Evolutionary conservation across 495 filamentous ascomycete genomes (phyloP).

Genomic region (Astrocystis sublimbata): DNA sequence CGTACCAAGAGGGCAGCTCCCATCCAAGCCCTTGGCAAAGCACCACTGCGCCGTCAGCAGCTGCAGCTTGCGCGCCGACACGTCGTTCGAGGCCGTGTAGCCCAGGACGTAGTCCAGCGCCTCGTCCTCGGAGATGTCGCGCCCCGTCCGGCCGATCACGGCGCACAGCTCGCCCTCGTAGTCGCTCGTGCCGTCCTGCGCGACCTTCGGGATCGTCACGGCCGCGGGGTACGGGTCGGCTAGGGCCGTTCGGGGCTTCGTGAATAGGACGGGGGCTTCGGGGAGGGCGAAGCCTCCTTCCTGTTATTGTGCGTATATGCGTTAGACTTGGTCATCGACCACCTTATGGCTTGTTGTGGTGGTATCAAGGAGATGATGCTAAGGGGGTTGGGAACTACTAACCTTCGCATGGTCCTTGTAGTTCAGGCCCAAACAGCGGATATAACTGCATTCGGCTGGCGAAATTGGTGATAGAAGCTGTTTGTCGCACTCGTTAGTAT

Average conservation of each 20-base stretch:
- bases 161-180: conserved; percentile 53
- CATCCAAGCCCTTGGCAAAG: conserved; percentile 52
- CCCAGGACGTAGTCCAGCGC: conserved; percentile 52
- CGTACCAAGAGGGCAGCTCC: conserved; percentile 54
- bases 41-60: conserved; percentile 53
- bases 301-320: not conserved
- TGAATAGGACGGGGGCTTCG: conserved; percentile 45
- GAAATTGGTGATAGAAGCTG: conserved; percentile 39
- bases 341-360: not conserved
- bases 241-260: conserved; percentile 49
- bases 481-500: not conserved
- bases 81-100: conserved; percentile 51
- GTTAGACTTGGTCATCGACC: not conserved
- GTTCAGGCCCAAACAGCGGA: conserved; percentile 51
- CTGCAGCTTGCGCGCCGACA: conserved; percentile 45
- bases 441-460: conserved; percentile 45
- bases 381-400: not conserved
- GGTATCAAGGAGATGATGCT: not conserved
- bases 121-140: conserved; percentile 48
- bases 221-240: conserved; percentile 45
- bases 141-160: conserved; percentile 47
- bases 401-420: conserved; percentile 45
- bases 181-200: conserved; percentile 50
- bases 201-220: conserved; percentile 45
- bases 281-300: conserved; percentile 44